Evolutionary conservation across 345 rosid genomes (phyloP), one percentile per base, ranked within the genome.

Genomic region (Acer yangbiense): DNA sequence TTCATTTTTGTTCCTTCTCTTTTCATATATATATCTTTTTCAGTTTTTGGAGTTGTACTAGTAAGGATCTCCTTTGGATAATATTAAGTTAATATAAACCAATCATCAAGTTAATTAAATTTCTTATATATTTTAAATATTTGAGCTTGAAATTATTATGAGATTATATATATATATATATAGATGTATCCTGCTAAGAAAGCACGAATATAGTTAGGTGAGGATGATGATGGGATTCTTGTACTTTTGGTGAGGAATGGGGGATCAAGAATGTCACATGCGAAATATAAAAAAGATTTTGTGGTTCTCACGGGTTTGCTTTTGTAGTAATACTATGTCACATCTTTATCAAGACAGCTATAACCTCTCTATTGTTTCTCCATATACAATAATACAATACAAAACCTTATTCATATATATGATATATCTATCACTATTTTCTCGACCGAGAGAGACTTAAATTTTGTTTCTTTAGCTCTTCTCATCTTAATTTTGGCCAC

Each of bases 261-360:
- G 46, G 46, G 39, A 43, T 43, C 46, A 43, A 73, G 43, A 63
- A 43, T 25, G 54, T 69, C 79, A 73, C 78, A 78, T 76, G 83
- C 79, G 78, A 61, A 62, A 21, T 23, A 71, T 65, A 41, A 52
- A 71, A 54, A n/a, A 60, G 16, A 48, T 70, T 12, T 9, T 35
- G 39, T 35, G 39, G 39, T 35, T 35, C 39, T 63, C 80, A 72
- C 76, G 76, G 55, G 70, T 35, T 65, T 68, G 67, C 32, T 32
- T 20, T 78, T 68, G 54, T 5, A 67, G 50, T 55, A 25, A 66
- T 20, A 16, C 61, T 65, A 11, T 66, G 76, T 63, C 82, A 78
- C 67, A 75, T 81, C 88, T 58, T 77, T 81, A 27, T 79, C 80
- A 74, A 20, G 76, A 80, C 86, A 83, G 79, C 86, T 76, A 72